These are phyloP conservation scores for Coemansia sp. DNA, from an alignment of 192 early-diverging fungal species.

Conservation along the genomic window DNA sequence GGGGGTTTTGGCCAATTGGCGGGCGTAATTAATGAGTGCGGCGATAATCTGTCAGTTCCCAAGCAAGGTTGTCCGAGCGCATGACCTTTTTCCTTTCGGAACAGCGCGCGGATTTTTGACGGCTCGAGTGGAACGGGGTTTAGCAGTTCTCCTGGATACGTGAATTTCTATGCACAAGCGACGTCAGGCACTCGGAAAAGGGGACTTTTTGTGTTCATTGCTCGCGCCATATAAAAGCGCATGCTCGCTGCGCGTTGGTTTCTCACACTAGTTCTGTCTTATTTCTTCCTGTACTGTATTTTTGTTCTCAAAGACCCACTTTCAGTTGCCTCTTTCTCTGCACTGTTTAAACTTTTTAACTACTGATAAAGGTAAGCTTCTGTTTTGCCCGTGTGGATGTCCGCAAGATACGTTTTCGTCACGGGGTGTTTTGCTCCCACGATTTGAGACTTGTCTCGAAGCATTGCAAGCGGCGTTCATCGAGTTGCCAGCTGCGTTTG, in stretches of 20 bases:
- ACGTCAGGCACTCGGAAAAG: conserved; percentile 1
- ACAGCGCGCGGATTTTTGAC: neutral
- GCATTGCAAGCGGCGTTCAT: no score
- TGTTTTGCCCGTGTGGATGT: no score
- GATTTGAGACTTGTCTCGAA: no score
- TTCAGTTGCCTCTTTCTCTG: neutral
- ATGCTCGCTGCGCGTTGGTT: neutral
- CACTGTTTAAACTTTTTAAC: neutral
- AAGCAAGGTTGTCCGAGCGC: neutral
- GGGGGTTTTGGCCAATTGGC: neutral
- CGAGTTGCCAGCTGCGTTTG: no score
- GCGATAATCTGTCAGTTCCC: neutral
- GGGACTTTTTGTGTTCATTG: neutral
- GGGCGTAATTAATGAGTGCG: neutral
- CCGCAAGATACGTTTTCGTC: no score
- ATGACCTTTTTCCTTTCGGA: neutral
- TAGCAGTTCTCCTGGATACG: no score
- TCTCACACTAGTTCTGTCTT: conserved; percentile 1
- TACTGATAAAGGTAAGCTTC: conserved; percentile 7
- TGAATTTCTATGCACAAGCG: neutral
- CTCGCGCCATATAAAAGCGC: neutral
- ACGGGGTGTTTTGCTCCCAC: no score
- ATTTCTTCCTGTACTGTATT: conserved; percentile 3
- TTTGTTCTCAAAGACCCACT: neutral
- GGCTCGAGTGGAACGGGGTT: neutral